Base-by-base conservation (phyloP, 768 basidiomycete species). In the Plicaturopsis crispa region DNA sequence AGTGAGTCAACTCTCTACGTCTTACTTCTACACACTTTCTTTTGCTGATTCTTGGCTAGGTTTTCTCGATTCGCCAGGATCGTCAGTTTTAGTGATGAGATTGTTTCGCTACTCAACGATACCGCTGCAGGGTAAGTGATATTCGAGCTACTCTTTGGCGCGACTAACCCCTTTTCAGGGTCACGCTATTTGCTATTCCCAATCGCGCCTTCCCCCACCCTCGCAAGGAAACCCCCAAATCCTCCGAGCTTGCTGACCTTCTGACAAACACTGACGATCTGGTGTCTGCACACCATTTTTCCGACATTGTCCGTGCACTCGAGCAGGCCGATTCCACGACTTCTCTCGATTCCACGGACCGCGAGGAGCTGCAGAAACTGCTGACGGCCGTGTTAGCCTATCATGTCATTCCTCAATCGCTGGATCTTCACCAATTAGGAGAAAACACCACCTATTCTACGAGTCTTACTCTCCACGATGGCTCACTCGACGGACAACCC, bases 371-470 rank as follows among this genome's bases (percentile, higher is more conserved):
- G n/a, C n/a, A n/a, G n/a, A n/a, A n/a, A n/a, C 67, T 83, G 42
- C 48, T 80, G 20, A 66, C 62, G 12, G 67, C 69, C 30, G 65
- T 81, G 21, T 55, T 80, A 14, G 61, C 67, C 16, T 84, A 79
- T 54, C 78, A 78, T 51, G 69, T 72, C 32, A 55, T 84, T 6
- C 69, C 70, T 19, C 46, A 54, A 38, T 57, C 56, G 36, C 56
- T 56, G 42, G 56, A 63, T 39, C 51, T 57, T 1, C 40, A 45
- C 11, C 60, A 62, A 10, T 64, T 82, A 14, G 63, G 66, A 6
- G 57, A 64, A 47, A 78, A 80, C 52, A 67, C 66, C 4, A 83
- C 80, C 0, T 69, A 67, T 36, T 60, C 72, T 6, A 74, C 73
- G 1, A 59, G 63, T 21, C 55, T 79, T 20, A 54, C 57, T 6